These are phyloP conservation scores for Monosporozyma unispora DNA, from an alignment of 805 yeast species.

Conservation along the genomic window DNA sequence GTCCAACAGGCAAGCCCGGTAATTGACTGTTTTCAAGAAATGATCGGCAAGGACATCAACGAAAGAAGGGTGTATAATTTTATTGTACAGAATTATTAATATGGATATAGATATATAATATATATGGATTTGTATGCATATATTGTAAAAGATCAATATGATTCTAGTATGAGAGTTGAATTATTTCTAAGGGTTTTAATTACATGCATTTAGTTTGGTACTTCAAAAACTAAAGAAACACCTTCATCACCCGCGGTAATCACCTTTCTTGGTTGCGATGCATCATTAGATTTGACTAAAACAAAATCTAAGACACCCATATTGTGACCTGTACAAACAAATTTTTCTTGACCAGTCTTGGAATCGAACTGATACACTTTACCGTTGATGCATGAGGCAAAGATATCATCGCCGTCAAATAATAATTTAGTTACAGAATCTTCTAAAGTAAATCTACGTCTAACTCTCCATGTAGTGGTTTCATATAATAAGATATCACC, in stretches of 20 bases:
- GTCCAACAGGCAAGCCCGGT: neutral
- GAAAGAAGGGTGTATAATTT: neutral
- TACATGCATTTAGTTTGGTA: slow-evolving; percentile 20
- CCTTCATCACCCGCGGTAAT: slow-evolving; percentile 97
- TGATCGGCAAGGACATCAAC: too few relatives aligned
- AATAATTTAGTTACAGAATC: slow-evolving; percentile 78
- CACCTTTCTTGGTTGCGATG: slow-evolving; percentile 37
- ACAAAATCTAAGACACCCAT: slow-evolving; percentile 90
- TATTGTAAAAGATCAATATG: neutral
- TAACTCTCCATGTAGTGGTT: slow-evolving; percentile 74
- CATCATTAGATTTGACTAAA: slow-evolving; percentile 39
- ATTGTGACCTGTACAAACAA: slow-evolving; percentile 83
- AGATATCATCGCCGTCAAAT: slow-evolving; percentile 50
- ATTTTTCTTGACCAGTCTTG: slow-evolving; percentile 70
- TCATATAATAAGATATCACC: slow-evolving; percentile 83
- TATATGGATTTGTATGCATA: neutral
- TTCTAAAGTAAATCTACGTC: slow-evolving; percentile 58
- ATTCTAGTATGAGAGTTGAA: neutral
- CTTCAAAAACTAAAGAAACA: slow-evolving; percentile 65
- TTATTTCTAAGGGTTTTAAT: neutral
- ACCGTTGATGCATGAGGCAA: slow-evolving; percentile 80
- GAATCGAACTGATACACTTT: slow-evolving; percentile 80
- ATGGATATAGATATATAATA: slow-evolving; percentile 1
- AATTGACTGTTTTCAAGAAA: neutral
- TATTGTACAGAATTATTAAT: neutral